Evolutionary conservation across 352 stramenopile genomes (phyloP).

Genomic region (Blastocystis sp.): DNA sequence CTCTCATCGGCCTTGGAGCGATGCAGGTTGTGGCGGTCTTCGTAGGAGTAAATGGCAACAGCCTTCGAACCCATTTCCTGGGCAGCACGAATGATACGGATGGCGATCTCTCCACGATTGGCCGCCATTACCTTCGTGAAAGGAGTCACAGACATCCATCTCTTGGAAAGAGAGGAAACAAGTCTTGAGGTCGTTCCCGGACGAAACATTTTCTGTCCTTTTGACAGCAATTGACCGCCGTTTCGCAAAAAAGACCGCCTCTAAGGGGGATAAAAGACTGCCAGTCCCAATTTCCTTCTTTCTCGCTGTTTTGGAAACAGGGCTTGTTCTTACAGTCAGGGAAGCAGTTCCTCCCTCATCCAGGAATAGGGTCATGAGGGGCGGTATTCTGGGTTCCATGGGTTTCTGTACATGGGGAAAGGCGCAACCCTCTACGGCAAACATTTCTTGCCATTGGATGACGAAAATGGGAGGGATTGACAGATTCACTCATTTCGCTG

Average conservation of each 20-base stretch:
- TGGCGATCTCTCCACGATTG: slow-evolving; percentile 96
- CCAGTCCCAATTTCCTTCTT: background rate
- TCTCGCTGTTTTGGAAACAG: background rate
- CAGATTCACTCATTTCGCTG: too few species aligned
- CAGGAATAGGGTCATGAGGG: too few species aligned
- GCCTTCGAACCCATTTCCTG: slow-evolving; percentile 87
- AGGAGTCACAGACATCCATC: slow-evolving; percentile 69
- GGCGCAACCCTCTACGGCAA: too few species aligned
- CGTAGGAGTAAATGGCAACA: slow-evolving; percentile 83
- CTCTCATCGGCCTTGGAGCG: slow-evolving; percentile 93
- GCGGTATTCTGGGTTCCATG: too few species aligned
- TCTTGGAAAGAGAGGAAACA: background rate
- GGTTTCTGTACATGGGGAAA: too few species aligned
- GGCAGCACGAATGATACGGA: slow-evolving; percentile 87
- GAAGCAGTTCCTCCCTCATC: too few species aligned
- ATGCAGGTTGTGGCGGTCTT: slow-evolving; percentile 84
- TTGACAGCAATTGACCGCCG: background rate
- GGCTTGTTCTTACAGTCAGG: too few species aligned
- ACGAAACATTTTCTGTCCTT: background rate
- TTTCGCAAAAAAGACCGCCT: background rate
- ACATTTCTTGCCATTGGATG: too few species aligned
- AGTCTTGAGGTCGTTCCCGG: background rate
- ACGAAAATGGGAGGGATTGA: too few species aligned
- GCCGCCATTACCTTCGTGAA: slow-evolving; percentile 93
- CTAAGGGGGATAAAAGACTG: background rate